Conservation (phyloP, 352 stramenopile genomes). For the Halophytophthora polymorphica region DNA sequence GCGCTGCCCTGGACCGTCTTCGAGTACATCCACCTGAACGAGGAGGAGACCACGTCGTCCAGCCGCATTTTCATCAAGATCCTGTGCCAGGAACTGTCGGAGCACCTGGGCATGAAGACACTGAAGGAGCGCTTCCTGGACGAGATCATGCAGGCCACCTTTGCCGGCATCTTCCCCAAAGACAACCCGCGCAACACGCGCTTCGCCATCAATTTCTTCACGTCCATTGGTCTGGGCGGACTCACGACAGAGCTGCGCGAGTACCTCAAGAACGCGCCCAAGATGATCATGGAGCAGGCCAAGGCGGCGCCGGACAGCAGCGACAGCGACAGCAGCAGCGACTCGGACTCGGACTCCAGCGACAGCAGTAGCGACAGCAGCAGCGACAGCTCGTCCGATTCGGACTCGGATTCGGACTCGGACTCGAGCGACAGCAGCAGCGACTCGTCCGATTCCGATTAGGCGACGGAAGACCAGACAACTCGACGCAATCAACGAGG, state of each 20-base stretch:
- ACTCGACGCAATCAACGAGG: constrained; percentile 4
- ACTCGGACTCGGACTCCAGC: constrained; percentile 37
- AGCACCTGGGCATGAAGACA: constrained; percentile 95
- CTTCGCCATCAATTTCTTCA: constrained; percentile 99
- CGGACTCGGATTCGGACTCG: constrained; percentile 26
- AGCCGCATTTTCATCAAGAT: constrained; percentile 99
- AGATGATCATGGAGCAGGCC: constrained; percentile 88
- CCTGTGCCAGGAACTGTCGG: constrained; percentile 96
- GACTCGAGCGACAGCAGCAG: constrained; percentile 18
- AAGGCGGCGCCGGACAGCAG: constrained; percentile 39
- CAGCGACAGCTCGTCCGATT: constrained; percentile 24
- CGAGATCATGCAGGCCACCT: constrained; percentile 88
- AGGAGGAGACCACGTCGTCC: constrained; percentile 98
- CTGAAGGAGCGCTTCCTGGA: constrained; percentile 95
- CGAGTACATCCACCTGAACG: constrained; percentile 95
- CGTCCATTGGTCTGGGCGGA: constrained; percentile 96
- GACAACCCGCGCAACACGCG: constrained; percentile 97
- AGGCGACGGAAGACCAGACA: constrained; percentile 8
- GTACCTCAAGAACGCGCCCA: constrained; percentile 96
- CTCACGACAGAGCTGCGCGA: constrained; percentile 96
- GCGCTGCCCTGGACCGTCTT: constrained; percentile 98
- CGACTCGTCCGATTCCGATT: constrained; percentile 39
- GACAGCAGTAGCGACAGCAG: constrained; percentile 28
- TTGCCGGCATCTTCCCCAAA: constrained; percentile 95
- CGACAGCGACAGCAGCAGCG: constrained; percentile 34